phyloP scores from a whole-genome alignment of 163 green algal genomes.

The Smithsoniella earleae region DNA sequence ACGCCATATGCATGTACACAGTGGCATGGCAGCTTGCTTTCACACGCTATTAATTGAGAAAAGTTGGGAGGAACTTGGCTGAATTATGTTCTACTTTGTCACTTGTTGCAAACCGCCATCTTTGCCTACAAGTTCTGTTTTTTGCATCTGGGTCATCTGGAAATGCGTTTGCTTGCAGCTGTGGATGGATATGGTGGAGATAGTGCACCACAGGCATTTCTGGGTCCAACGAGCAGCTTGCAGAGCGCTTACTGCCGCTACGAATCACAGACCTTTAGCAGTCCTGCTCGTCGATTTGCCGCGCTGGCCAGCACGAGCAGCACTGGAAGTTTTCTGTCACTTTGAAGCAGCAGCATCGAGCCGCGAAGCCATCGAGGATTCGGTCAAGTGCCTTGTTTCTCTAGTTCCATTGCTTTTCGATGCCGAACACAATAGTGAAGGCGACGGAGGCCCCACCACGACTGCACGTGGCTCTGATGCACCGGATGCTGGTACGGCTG shows the following conservation, averaged over 20 bases:
- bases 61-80: too few species aligned
- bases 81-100: too few species aligned
- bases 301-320: constrained; percentile 15
- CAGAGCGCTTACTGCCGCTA: constrained; percentile 53
- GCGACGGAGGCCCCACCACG: too few species aligned
- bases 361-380: constrained; percentile 48
- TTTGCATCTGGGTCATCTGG: background rate
- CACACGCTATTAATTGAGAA: too few species aligned
- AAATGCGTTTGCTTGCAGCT: constrained; percentile 20
- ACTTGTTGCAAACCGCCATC: too few species aligned
- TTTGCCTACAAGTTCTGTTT: background rate
- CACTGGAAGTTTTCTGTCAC: constrained; percentile 56
- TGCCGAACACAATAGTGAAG: too few species aligned
- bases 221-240: constrained; percentile 76
- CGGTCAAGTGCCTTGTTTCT: constrained; percentile 77
- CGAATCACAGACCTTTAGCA: constrained; percentile 40
- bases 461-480: too few species aligned
- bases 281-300: constrained; percentile 35
- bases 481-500: too few species aligned
- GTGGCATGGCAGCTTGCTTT: too few species aligned
- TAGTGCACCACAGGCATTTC: constrained; percentile 66
- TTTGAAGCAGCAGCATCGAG: constrained; percentile 50
- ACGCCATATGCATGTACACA: too few species aligned
- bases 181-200: constrained; percentile 35
- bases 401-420: too few species aligned